phyloP scores from a whole-genome alignment of 306 rosid species.

The Alnus rubra region DNA sequence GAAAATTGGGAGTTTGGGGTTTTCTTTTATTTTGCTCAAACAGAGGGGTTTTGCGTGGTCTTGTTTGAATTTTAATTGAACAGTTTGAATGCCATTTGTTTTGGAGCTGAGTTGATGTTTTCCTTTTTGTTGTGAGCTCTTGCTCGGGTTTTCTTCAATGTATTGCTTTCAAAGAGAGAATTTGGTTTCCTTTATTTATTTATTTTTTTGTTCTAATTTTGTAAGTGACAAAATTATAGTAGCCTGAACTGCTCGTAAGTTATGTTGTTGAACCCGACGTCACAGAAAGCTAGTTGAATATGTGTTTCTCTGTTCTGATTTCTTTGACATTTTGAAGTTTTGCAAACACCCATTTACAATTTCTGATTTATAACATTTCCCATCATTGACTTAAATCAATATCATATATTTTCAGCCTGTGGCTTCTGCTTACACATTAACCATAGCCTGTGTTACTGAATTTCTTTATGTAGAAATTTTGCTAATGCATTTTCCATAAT shows the following conservation, averaged over 20 bases:
- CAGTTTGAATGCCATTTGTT: background rate
- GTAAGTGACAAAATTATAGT: background rate
- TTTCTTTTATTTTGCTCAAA: background rate
- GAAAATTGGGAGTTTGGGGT: background rate
- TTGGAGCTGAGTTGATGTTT: background rate
- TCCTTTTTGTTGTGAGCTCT: background rate
- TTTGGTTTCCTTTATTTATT: background rate
- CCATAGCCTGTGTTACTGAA: background rate
- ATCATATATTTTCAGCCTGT: background rate
- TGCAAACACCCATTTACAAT: background rate
- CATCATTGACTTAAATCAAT: background rate
- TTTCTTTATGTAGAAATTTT: background rate
- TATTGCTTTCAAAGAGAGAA: background rate
- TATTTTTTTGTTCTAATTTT: background rate
- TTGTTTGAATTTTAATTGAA: background rate
- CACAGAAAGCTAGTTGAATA: background rate
- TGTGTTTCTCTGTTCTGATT: background rate
- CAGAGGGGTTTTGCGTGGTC: background rate
- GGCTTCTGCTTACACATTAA: background rate
- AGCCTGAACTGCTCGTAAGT: background rate
- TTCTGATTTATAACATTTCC: background rate
- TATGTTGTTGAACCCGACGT: background rate
- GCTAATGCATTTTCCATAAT: background rate
- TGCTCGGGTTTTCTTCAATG: background rate
- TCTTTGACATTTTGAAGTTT: background rate